Evolutionary conservation across 2,329 filamentous ascomycete genomes (phyloP).

Genomic region (Domatiomyces globalis): DNA sequence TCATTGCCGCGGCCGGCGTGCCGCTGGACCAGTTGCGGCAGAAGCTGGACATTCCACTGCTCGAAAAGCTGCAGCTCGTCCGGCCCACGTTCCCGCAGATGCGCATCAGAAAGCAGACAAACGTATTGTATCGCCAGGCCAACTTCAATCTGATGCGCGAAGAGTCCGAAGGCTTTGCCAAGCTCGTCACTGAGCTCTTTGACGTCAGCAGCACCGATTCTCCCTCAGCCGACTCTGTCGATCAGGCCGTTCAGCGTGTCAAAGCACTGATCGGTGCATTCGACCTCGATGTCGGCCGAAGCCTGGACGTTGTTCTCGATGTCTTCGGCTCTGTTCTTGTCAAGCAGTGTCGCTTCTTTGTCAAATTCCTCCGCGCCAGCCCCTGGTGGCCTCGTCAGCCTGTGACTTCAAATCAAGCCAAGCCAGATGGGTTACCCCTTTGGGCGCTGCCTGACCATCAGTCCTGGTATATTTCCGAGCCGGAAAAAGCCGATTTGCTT

Average conservation of each 20-base stretch:
- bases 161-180: constrained; percentile 93
- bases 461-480: constrained; percentile 49
- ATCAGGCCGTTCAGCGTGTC: constrained; percentile 77
- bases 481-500: constrained; percentile 49
- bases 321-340: constrained; percentile 89
- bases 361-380: constrained; percentile 79
- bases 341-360: constrained; percentile 84
- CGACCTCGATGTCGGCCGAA: constrained; percentile 87
- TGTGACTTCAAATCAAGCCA: not conserved
- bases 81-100: constrained; percentile 71
- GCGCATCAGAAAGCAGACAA: constrained; percentile 79
- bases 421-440: constrained; percentile 51
- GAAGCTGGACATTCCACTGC: constrained; percentile 63
- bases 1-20: constrained; percentile 60
- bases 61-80: constrained; percentile 66
- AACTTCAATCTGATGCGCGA: constrained; percentile 94
- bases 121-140: constrained; percentile 83
- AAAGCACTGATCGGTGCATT: constrained; percentile 95
- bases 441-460: constrained; percentile 68
- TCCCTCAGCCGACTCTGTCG: constrained; percentile 60
- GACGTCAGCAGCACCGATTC: constrained; percentile 64
- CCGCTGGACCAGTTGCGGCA: constrained; percentile 59
- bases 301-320: constrained; percentile 85
- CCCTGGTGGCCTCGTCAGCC: constrained; percentile 80
- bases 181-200: constrained; percentile 89